Evolutionary conservation across 164 flowering plant species (phyloP).

Genomic region (Stephania japonica): DNA sequence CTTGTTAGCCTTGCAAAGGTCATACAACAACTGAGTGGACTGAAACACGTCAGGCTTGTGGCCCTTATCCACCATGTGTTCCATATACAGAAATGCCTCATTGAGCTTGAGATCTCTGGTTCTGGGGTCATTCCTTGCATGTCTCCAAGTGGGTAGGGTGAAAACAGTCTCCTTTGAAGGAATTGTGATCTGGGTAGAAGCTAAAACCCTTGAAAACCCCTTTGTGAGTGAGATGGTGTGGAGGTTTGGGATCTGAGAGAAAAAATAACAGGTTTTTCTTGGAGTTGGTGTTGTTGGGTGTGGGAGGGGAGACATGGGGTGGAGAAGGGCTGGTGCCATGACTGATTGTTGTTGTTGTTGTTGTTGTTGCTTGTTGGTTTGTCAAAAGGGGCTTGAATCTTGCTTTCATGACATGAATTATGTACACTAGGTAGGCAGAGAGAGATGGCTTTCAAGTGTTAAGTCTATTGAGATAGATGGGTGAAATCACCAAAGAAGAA

Average conservation of each 20-base stretch:
- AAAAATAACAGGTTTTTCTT: conserved; percentile 36
- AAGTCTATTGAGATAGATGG: not conserved
- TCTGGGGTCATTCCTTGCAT: conserved; percentile 34
- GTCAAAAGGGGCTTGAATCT: not conserved
- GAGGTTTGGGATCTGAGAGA: conserved; percentile 43
- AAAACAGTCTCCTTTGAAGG: conserved; percentile 46
- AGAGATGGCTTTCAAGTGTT: not conserved
- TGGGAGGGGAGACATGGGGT: conserved; percentile 35
- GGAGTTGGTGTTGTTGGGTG: conserved; percentile 28
- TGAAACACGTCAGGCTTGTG: conserved; percentile 63
- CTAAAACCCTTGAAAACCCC: conserved; percentile 49
- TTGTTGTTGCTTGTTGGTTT: not conserved
- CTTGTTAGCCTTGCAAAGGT: conserved; percentile 62
- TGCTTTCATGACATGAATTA: not conserved
- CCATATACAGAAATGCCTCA: conserved; percentile 60
- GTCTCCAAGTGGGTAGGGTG: conserved; percentile 62
- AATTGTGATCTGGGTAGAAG: conserved; percentile 47
- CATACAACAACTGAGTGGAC: conserved; percentile 65
- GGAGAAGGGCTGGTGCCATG: conserved; percentile 31
- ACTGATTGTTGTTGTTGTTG: not conserved
- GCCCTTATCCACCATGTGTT: conserved; percentile 60
- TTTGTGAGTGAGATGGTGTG: conserved; percentile 37
- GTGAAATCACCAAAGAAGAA: not conserved
- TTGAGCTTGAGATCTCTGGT: conserved; percentile 39
- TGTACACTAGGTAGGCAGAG: not conserved